Base-by-base conservation (phyloP, 805 yeast genomes). In the Candida parachauliodes region DNA sequence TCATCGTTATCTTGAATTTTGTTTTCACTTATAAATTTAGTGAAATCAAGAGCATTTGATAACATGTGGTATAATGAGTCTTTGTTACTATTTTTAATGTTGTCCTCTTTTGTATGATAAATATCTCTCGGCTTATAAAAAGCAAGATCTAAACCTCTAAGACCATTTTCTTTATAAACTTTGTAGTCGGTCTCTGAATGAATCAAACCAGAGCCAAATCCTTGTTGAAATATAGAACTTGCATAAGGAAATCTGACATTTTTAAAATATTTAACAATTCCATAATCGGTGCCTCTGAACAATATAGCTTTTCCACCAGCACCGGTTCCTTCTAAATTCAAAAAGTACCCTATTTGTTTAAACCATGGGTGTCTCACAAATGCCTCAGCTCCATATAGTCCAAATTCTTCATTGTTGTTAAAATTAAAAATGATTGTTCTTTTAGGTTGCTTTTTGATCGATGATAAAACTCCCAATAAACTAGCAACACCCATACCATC, bases 281-380 rank as follows among this genome's bases (percentile, higher is more conserved):
- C 85, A 44, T 71, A 72, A 53, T 88, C 94, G 0, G 94, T 78
- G n/a, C 88, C 80, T 57, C 96, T 74, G 57, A 89, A 88, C 34
- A 88, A 62, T 15, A 86, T 70, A 1, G 96, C 85, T 47, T 83
- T 77, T 3, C 93, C 89, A 18, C 96, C 96, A 1, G 93, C 83
- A 2, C 96, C 96, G 0, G 96, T 86, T 12, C 96, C 96, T 65
- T 88, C 97, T 45, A 88, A 63, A 55, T 89, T 89, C 46, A 88
- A 68, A 40, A 89, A 83, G 51, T 74, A 82, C 28, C 65, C 65
- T 2, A 83, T 79, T 11, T 74, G 57, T 27, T 70, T 59, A 16
- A 76, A 68, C 91, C 94, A 84, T 12, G 83, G 80, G 55, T 88
- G 95, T 22, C 72, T 55, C 37, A 84, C 60, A 49, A 87, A 88